These are phyloP conservation scores for Penicillium turbatum DNA, from an alignment of 495 filamentous ascomycete species.

Conservation along the genomic window DNA sequence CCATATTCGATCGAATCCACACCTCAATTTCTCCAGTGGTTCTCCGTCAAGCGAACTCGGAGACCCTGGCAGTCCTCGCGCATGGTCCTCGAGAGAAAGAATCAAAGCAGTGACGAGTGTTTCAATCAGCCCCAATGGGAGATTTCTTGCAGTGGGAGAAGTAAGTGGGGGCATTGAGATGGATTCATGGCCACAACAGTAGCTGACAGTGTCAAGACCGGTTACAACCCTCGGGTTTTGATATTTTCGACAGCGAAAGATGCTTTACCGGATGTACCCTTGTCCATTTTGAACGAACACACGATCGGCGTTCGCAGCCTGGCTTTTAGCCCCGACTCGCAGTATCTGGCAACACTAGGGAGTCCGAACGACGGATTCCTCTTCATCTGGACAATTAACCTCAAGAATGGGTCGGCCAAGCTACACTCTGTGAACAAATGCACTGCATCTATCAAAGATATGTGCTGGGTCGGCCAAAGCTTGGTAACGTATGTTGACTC, in stretches of 20 bases:
- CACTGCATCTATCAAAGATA: constrained; percentile 73
- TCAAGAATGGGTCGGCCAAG: constrained; percentile 76
- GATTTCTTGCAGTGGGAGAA: constrained; percentile 87
- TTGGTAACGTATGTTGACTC: constrained; percentile 56
- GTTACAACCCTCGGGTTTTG: constrained; percentile 86
- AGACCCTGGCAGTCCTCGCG: constrained; percentile 62
- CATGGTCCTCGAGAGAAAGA: constrained; percentile 80
- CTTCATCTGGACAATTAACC: constrained; percentile 82
- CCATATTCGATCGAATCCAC: constrained; percentile 27
- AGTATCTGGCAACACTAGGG: constrained; percentile 83
- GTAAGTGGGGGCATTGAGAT: constrained; percentile 34
- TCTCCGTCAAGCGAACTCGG: constrained; percentile 45
- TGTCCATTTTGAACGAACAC: constrained; percentile 85
- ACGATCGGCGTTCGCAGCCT: constrained; percentile 83
- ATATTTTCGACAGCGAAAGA: constrained; percentile 79
- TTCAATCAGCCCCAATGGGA: constrained; percentile 83
- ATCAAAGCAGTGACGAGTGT: constrained; percentile 97
- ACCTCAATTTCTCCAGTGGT: constrained; percentile 25
- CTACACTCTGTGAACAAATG: constrained; percentile 93
- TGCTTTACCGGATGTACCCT: constrained; percentile 69
- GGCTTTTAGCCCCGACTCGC: constrained; percentile 83
- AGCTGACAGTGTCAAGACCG: constrained; percentile 52
- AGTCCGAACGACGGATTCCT: constrained; percentile 89
- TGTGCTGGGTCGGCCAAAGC: constrained; percentile 79
- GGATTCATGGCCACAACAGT: constrained; percentile 9